A percentile compares a stretch with the other conserved stretches of the same genome.
Conservation (phyloP, 768 basidiomycete species). For the Rhizopogon rudus region DNA sequence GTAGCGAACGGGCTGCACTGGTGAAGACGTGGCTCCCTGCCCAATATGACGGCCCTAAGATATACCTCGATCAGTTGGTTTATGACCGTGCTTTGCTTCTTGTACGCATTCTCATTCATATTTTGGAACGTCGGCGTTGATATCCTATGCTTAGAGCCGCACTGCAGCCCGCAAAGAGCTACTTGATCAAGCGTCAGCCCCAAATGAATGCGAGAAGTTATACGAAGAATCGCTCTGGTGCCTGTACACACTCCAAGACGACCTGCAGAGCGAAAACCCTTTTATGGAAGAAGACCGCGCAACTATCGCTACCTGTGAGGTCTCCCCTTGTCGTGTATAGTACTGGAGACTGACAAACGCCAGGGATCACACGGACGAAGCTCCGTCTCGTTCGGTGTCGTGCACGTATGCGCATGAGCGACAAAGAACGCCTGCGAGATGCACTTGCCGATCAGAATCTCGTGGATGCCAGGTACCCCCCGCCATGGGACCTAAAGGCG, state of each 20-base stretch:
- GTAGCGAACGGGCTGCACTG: conserved; percentile 84
- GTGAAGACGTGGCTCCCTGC: conserved; percentile 86
- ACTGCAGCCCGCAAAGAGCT: conserved; percentile 90
- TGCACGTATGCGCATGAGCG: conserved; percentile 72
- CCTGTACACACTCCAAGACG: conserved; percentile 87
- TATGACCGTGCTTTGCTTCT: conserved; percentile 88
- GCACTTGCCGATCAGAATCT: conserved; percentile 78
- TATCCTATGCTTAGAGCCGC: conserved; percentile 57
- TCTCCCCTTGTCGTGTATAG: conserved; percentile 3
- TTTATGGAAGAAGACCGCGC: conserved; percentile 80
- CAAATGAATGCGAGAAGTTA: conserved; percentile 85
- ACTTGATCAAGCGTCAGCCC: conserved; percentile 66
- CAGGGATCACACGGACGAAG: conserved; percentile 85
- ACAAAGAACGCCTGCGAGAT: conserved; percentile 66
- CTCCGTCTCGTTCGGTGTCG: conserved; percentile 76
- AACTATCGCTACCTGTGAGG: conserved; percentile 73
- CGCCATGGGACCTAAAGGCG: conserved; percentile 62
- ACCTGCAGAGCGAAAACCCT: conserved; percentile 78
- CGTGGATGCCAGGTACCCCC: conserved; percentile 63
- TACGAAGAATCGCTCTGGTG: conserved; percentile 97
- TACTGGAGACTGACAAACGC: neutral
- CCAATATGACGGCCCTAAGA: conserved; percentile 76
- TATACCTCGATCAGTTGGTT: conserved; percentile 85
- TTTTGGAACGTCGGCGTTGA: neutral
- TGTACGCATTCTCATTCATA: conserved; percentile 41